Base-by-base conservation (phyloP, 2,329 filamentous ascomycete genomes). In the Fusarium sp. region DNA sequence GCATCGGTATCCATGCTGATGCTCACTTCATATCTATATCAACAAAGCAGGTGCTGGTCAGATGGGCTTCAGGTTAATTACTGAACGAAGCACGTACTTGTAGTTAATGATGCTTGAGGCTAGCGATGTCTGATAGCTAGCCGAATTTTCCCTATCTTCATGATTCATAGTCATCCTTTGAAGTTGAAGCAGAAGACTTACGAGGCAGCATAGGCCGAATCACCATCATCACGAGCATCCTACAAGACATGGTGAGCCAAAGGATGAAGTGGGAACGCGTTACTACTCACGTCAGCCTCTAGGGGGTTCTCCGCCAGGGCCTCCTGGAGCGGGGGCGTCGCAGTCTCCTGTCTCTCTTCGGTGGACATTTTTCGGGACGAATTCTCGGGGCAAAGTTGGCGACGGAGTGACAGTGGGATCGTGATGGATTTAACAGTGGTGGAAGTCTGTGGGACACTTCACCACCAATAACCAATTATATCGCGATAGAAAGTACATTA, bases 71-170 rank as follows among this genome's bases (percentile, higher is more conserved):
- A 58, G 20, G 9, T n/a, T 13, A 24, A 27, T 18, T 3, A 27
- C 35, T 29, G 6, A 18, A 3, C 10, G 33, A 16, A 9, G 22
- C 16, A 41, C 56, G 14, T 41, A 59, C 56, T 59, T 59, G 35
- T 59, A 59, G 35, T 59, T 59, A 5, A 59, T 41, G 56, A 59
- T n/a, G 11, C 56, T 59, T n/a, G 56, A 59, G 18, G 56, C 56
- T n/a, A 59, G 22, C 14, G 56, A 59, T 4, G 56, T 59, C 31
- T 57, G 52, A 37, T 57, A 57, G 31, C 52, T 57, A 13, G 52
- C 52, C 6, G 52, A 57, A 35, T 33, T 33, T 24, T 16, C 52
- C 6, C 52, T 57, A 18, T n/a, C 2, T 2, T 10, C 29, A 16
- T 57, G 3, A 22, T 57, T 29, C 37, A 33, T 16, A 31, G 5